Conservation (phyloP, 495 filamentous ascomycete species). For the Penicillium paradoxum region DNA sequence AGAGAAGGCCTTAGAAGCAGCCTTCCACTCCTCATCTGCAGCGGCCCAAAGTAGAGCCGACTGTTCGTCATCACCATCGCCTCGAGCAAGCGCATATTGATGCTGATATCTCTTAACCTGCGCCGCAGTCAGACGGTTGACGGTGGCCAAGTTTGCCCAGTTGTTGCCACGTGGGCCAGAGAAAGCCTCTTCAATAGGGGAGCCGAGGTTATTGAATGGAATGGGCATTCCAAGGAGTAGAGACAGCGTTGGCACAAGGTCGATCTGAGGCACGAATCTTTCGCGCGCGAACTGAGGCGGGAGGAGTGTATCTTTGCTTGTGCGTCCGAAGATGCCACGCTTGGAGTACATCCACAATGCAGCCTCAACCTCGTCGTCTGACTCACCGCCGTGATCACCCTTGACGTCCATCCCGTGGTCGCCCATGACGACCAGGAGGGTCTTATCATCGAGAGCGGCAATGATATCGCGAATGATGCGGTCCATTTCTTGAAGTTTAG, state of each 20-base stretch:
- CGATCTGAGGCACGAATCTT: conserved; percentile 87
- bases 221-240: conserved; percentile 86
- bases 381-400: conserved; percentile 95
- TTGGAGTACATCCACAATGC: conserved; percentile 99
- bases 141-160: conserved; percentile 68
- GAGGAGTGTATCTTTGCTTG: conserved; percentile 49
- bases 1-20: conserved; percentile 34
- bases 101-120: conserved; percentile 87
- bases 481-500: conserved; percentile 92
- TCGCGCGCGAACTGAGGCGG: conserved; percentile 73
- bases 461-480: conserved; percentile 66
- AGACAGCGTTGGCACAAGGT: conserved; percentile 87
- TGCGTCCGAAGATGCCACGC: conserved; percentile 73
- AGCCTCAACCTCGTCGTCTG: conserved; percentile 88
- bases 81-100: conserved; percentile 56
- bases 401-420: conserved; percentile 98
- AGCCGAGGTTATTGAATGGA: conserved; percentile 95
- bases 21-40: conserved; percentile 46
- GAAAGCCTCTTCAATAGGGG: conserved; percentile 92
- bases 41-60: conserved; percentile 56
- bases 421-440: conserved; percentile 90
- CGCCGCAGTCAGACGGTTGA: conserved; percentile 71
- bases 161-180: conserved; percentile 59
- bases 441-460: conserved; percentile 70
- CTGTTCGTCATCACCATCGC: conserved; percentile 54